Percentiles rank a stretch among this genome's conserved stretches.
phyloP scores from a whole-genome alignment of 148 eudicot genomes.

The Linanthus parryae region DNA sequence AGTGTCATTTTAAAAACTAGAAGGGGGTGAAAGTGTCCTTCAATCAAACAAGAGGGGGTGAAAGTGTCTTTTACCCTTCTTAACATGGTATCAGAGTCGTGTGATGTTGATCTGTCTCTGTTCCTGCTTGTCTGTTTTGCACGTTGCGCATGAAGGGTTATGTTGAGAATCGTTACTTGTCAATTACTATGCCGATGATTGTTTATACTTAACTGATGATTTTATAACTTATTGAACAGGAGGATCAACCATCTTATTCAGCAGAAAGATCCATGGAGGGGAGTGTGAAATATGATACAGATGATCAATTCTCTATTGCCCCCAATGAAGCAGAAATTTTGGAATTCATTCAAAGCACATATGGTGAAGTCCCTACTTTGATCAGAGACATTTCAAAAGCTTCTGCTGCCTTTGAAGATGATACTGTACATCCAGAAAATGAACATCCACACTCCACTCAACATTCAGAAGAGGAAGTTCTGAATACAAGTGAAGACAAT shows the following conservation, averaged over 20 bases:
- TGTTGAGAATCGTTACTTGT: too few relatives aligned
- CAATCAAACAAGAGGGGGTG: too few relatives aligned
- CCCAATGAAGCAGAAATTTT: not conserved
- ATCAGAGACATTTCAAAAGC: not conserved
- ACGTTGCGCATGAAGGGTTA: too few relatives aligned
- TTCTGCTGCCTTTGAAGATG: not conserved
- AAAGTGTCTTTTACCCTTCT: too few relatives aligned
- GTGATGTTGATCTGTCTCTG: too few relatives aligned
- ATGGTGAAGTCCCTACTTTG: constrained; percentile 10
- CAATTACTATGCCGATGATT: too few relatives aligned
- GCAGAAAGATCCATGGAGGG: not conserved
- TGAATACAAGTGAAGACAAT: not conserved
- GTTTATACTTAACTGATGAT: too few relatives aligned
- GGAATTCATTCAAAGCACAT: constrained; percentile 8
- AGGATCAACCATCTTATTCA: constrained; percentile 1
- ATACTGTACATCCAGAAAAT: constrained; percentile 1
- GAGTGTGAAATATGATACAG: not conserved
- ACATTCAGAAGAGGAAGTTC: constrained; percentile 1
- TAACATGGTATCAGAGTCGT: too few relatives aligned
- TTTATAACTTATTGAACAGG: too few relatives aligned
- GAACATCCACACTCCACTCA: not conserved
- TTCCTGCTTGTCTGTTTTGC: too few relatives aligned
- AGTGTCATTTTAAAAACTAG: too few relatives aligned
- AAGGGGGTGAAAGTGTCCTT: too few relatives aligned
- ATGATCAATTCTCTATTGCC: not conserved